These are phyloP conservation scores for Medicago truncatula DNA, from an alignment of 306 rosid genomes.

Conservation along the genomic window DNA sequence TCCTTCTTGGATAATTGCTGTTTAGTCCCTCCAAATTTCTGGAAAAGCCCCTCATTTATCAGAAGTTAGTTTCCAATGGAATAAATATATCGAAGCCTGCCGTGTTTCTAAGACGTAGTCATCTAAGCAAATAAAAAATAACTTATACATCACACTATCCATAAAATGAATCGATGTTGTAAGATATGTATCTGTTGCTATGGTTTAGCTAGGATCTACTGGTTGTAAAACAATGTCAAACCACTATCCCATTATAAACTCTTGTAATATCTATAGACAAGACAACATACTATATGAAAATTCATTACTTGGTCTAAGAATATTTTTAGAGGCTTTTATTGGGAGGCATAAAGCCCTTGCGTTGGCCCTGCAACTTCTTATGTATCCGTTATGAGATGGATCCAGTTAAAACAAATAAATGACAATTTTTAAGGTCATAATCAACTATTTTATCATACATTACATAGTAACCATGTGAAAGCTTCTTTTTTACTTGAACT, in stretches of 20 bases:
- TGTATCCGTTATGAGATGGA: neutral
- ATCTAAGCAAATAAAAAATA: neutral
- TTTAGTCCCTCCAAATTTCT: too few species aligned
- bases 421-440: conserved; percentile 9
- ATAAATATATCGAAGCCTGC: too few species aligned
- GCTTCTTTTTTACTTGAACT: conserved; percentile 27
- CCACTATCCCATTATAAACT: neutral
- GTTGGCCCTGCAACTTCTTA: neutral
- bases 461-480: conserved; percentile 27
- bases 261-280: neutral
- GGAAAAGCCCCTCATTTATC: too few species aligned
- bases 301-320: neutral
- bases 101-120: too few species aligned
- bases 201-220: neutral
- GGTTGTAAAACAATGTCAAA: neutral
- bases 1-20: too few species aligned
- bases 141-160: neutral
- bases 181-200: neutral
- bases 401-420: neutral
- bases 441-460: conserved; percentile 3
- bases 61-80: too few species aligned
- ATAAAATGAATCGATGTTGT: neutral
- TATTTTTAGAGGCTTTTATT: neutral
- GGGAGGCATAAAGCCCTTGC: neutral
- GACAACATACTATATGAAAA: neutral